Conservation (phyloP, 345 rosid species). For the Carallia brachiata region DNA sequence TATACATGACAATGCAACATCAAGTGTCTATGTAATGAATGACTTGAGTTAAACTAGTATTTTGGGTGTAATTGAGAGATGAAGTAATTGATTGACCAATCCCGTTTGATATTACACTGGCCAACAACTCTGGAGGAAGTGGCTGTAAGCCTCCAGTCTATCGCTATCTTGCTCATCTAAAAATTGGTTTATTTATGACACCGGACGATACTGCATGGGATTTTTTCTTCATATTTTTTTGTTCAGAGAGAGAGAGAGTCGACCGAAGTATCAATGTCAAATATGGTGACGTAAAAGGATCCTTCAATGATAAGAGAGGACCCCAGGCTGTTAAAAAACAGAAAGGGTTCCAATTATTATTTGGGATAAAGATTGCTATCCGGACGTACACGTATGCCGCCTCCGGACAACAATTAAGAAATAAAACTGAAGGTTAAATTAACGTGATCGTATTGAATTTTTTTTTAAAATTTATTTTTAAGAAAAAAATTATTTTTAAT, state of each 20-base stretch:
- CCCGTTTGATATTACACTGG: slow-evolving; percentile 14
- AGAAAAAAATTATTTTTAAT: no score
- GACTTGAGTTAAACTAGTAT: background rate
- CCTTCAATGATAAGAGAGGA: slow-evolving; percentile 44
- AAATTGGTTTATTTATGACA: background rate
- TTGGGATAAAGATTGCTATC: no score
- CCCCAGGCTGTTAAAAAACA: slow-evolving; percentile 41
- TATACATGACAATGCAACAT: no score
- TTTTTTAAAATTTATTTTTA: no score
- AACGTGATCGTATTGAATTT: no score
- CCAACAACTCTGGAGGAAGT: slow-evolving; percentile 44
- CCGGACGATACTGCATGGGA: background rate
- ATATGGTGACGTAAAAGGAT: slow-evolving; percentile 41
- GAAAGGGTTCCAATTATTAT: background rate
- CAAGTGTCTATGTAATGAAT: no score
- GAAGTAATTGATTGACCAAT: slow-evolving; percentile 34
- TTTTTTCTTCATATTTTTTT: background rate
- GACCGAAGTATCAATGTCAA: slow-evolving; percentile 34
- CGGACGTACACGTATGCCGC: no score
- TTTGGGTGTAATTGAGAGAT: background rate
- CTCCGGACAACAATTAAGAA: no score
- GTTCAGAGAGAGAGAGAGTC: slow-evolving; percentile 21
- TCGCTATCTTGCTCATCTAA: slow-evolving; percentile 5
- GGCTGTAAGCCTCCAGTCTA: slow-evolving; percentile 9
- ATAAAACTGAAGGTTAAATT: no score